Evolutionary conservation across 768 basidiomycete genomes (phyloP).

Genomic region (Asterophora parasitica): DNA sequence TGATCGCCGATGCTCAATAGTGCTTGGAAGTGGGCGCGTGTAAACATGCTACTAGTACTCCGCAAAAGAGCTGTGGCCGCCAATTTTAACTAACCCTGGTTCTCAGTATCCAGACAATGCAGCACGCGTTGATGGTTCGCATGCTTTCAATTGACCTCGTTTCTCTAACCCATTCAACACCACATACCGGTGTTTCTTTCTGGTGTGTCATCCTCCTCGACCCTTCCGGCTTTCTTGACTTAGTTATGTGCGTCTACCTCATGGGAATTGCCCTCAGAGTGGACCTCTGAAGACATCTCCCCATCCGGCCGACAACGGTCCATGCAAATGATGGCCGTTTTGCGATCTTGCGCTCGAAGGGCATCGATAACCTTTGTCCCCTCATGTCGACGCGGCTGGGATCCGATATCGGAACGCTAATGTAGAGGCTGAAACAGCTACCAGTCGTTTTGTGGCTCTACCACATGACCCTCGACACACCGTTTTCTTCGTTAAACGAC

Average conservation of each 20-base stretch:
- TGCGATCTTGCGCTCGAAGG: too few relatives aligned
- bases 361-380: too few relatives aligned
- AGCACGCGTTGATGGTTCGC: neutral
- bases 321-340: too few relatives aligned
- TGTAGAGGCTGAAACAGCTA: too few relatives aligned
- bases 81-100: neutral
- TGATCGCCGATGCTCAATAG: conserved; percentile 1
- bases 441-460: too few relatives aligned
- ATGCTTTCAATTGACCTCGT: conserved; percentile 15
- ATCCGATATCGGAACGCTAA: too few relatives aligned
- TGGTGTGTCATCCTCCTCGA: conserved; percentile 1
- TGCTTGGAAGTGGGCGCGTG: neutral
- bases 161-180: conserved; percentile 15
- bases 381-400: too few relatives aligned
- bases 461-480: neutral
- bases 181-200: conserved; percentile 3
- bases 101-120: neutral
- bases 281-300: too few relatives aligned
- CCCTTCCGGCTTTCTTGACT: conserved; percentile 1
- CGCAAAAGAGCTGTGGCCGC: neutral
- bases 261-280: too few relatives aligned
- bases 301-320: too few relatives aligned
- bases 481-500: neutral
- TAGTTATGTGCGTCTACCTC: neutral
- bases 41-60: conserved; percentile 1